These are phyloP conservation scores for Cladosporium sp. DNA, from an alignment of 2,329 filamentous ascomycete species.

Conservation along the genomic window DNA sequence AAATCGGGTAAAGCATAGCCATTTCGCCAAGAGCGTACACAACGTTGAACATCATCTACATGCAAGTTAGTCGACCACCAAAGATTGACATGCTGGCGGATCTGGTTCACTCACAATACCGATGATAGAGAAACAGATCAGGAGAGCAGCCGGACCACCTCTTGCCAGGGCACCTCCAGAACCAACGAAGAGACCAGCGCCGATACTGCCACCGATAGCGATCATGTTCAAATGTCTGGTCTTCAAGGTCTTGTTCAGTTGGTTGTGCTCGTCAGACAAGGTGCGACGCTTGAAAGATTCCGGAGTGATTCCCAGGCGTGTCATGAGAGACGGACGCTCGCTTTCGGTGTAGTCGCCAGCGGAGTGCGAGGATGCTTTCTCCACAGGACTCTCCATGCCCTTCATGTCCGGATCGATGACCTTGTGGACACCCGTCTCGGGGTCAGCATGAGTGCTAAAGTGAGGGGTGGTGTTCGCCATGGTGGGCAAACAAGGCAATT, in stretches of 20 bases:
- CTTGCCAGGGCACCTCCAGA: constrained; percentile 45
- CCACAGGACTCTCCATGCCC: constrained; percentile 7
- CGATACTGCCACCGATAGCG: constrained; percentile 38
- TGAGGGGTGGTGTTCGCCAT: constrained; percentile 10
- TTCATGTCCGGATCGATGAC: constrained; percentile 32
- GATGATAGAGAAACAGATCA: constrained; percentile 30
- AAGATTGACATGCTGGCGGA: background rate
- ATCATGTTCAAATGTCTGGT: constrained; percentile 32
- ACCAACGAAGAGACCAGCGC: constrained; percentile 53
- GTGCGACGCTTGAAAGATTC: constrained; percentile 29
- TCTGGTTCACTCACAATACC: constrained; percentile 25
- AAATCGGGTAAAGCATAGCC: constrained; percentile 38
- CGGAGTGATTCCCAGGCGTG: constrained; percentile 28
- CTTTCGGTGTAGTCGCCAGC: constrained; percentile 13
- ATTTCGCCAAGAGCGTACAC: constrained; percentile 40
- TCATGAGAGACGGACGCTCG: constrained; percentile 19
- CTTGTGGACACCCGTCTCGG: constrained; percentile 62
- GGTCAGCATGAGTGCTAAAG: constrained; percentile 6
- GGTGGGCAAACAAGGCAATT: background rate
- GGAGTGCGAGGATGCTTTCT: background rate
- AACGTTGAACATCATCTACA: constrained; percentile 37
- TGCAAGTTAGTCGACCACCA: constrained; percentile 4
- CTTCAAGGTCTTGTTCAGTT: constrained; percentile 31
- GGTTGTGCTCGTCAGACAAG: constrained; percentile 29
- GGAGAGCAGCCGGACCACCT: constrained; percentile 45